Evolutionary conservation across 108 stramenopile genomes (phyloP).

Genomic region (Chaetoceros muelleri): DNA sequence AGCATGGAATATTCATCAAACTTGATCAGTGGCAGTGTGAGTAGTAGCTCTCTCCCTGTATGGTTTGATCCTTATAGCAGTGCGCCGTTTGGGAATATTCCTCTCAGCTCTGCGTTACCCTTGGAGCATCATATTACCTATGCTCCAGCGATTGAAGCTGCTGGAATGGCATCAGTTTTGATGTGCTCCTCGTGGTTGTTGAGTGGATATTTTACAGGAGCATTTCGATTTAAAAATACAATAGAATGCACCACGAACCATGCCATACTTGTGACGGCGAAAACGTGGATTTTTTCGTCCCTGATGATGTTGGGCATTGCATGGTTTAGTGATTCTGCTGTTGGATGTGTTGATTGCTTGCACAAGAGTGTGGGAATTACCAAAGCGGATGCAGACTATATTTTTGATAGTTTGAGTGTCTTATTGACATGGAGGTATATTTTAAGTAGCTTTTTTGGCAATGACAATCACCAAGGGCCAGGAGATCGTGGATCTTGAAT

Average conservation of each 20-base stretch:
- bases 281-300: conserved; percentile 48
- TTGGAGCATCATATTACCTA: conserved; percentile 26
- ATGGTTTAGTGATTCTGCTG: conserved; percentile 15
- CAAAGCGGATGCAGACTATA: conserved; percentile 54
- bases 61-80: conserved; percentile 40
- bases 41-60: conserved; percentile 18
- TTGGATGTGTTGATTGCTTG: neutral
- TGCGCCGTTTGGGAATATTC: conserved; percentile 16
- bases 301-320: conserved; percentile 33
- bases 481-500: neutral
- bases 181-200: conserved; percentile 59
- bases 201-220: conserved; percentile 40
- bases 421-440: conserved; percentile 65
- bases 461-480: conserved; percentile 8
- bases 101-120: conserved; percentile 12
- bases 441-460: conserved; percentile 35
- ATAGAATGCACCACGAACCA: conserved; percentile 32
- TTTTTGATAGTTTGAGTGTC: conserved; percentile 59
- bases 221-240: conserved; percentile 54
- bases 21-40: neutral
- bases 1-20: neutral
- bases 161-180: conserved; percentile 45
- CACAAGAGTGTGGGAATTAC: conserved; percentile 12
- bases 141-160: conserved; percentile 39
- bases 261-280: conserved; percentile 43